Evolutionary conservation across 257 asterid species (phyloP), one percentile per base, ranked within the genome.

Genomic region (Plectranthus barbatus): DNA sequence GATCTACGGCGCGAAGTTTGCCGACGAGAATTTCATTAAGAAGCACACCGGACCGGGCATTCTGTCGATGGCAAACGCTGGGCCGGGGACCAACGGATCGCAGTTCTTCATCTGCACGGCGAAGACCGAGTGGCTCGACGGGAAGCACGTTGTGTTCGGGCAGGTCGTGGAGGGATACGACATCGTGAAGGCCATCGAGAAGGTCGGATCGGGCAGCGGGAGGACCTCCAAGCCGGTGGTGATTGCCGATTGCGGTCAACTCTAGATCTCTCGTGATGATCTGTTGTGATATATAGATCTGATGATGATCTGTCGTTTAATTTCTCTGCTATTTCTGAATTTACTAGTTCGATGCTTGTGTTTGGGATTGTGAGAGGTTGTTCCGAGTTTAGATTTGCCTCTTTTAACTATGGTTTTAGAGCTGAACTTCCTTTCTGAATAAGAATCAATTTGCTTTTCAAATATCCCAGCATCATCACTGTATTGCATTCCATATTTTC

Each of bases 71-170:
- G 94, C 90, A 19, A 85, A 85, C 47, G 94, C 90, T 0, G 90
- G 94, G 17, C 94, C 94, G 0, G 81, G 83, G 1, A 85, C 90
- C 10, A 85, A 85, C 56, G 94, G 90, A 0, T 83, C 90, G 49
- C 94, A 83, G 76, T 85, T 83, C 53, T 86, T 86, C 74, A 45
- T 84, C 72, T 86, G 89, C 51, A 86, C 91, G 0, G 86, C 80
- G 5, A 84, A 79, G 73, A 81, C 91, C 0, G 84, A 78, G 74
- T 83, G 95, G 91, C 86, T 83, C 1, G 84, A 86, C 8, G 91
- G 88, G 0, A 83, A 86, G 76, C 91, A 86, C 70, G 95, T 83
- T 14, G 95, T 86, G 77, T 86, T 86, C 33, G 95, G 95, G 0
- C 84, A 81, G 60, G 95, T 86, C 5, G 77, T 78, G 1, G 89